Percentiles rank a stretch among this genome's conserved stretches.
Conservation (phyloP, 169 alveolate genomes). For the Plasmodium malariae region DNA sequence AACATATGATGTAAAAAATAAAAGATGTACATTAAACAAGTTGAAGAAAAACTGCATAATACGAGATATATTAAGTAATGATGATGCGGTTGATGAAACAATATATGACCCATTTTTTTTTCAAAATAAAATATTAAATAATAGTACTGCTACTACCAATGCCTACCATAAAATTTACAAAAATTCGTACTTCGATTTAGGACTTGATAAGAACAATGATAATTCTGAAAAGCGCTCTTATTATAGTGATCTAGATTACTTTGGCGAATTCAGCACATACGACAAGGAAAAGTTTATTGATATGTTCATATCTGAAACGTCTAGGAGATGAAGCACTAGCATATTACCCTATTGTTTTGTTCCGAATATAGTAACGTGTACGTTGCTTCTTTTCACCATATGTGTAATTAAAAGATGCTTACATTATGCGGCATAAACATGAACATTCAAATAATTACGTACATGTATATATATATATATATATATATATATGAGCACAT, state of each 20-base stretch:
- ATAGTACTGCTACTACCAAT: neutral
- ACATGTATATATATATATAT: too few relatives aligned
- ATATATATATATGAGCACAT: too few relatives aligned
- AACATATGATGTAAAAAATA: constrained; percentile 2
- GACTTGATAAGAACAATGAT: constrained; percentile 16
- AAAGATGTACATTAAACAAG: too few relatives aligned
- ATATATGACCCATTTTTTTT: constrained; percentile 19
- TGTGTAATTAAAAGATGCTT: too few relatives aligned
- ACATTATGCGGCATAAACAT: too few relatives aligned
- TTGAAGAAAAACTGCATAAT: too few relatives aligned
- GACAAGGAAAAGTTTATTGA: constrained; percentile 52
- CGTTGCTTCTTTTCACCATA: too few relatives aligned
- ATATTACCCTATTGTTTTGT: too few relatives aligned
- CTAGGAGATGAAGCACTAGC: too few relatives aligned
- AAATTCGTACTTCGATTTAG: constrained; percentile 34
- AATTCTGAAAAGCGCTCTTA: constrained; percentile 23
- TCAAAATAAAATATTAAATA: constrained; percentile 5
- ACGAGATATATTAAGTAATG: too few relatives aligned
- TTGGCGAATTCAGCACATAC: constrained; percentile 11
- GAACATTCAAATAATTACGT: too few relatives aligned
- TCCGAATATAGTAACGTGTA: too few relatives aligned
- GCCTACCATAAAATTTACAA: neutral
- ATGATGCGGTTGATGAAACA: constrained; percentile 5
- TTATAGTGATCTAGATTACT: constrained; percentile 20
- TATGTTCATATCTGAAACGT: constrained; percentile 48